These are phyloP conservation scores for Amesomyces nigricolor DNA, from an alignment of 2,329 filamentous ascomycete species.

Conservation along the genomic window DNA sequence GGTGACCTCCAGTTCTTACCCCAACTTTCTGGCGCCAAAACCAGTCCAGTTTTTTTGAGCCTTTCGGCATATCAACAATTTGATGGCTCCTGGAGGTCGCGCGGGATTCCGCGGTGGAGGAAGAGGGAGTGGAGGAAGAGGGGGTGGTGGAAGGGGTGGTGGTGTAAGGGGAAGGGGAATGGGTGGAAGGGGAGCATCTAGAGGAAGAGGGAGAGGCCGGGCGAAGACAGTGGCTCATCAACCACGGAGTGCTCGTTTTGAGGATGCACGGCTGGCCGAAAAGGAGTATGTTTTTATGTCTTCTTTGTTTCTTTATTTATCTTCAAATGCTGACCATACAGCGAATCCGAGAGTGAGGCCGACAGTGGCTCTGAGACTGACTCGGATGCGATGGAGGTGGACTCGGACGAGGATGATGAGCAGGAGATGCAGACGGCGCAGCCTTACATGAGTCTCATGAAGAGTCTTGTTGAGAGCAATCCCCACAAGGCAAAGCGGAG, in stretches of 20 bases:
- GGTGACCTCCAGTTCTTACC: not conserved
- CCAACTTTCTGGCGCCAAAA: not conserved
- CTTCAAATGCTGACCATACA: slow-evolving; percentile 11
- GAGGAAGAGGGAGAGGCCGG: slow-evolving; percentile 28
- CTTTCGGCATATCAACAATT: not conserved
- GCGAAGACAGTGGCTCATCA: slow-evolving; percentile 21
- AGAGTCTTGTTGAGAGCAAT: slow-evolving; percentile 45
- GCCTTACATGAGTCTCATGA: slow-evolving; percentile 54
- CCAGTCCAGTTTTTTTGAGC: not conserved
- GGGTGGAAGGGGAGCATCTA: slow-evolving; percentile 20
- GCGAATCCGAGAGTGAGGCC: slow-evolving; percentile 20
- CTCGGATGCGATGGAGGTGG: slow-evolving; percentile 33
- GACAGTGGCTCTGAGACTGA: slow-evolving; percentile 20
- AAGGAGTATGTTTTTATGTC: slow-evolving; percentile 34
- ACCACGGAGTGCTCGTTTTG: slow-evolving; percentile 35
- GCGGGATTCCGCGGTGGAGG: slow-evolving; percentile 23
- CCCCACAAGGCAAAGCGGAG: slow-evolving; percentile 49
- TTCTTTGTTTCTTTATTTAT: not conserved
- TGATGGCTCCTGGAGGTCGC: slow-evolving; percentile 32
- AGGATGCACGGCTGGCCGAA: slow-evolving; percentile 41
- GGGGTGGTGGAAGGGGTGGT: slow-evolving; percentile 20
- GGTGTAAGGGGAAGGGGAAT: slow-evolving; percentile 21
- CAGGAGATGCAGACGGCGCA: slow-evolving; percentile 39
- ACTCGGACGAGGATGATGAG: slow-evolving; percentile 44
- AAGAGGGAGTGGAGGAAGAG: slow-evolving; percentile 20